Conservation (phyloP, 2,329 filamentous ascomycete species). For the Ophiostoma piceae region DNA sequence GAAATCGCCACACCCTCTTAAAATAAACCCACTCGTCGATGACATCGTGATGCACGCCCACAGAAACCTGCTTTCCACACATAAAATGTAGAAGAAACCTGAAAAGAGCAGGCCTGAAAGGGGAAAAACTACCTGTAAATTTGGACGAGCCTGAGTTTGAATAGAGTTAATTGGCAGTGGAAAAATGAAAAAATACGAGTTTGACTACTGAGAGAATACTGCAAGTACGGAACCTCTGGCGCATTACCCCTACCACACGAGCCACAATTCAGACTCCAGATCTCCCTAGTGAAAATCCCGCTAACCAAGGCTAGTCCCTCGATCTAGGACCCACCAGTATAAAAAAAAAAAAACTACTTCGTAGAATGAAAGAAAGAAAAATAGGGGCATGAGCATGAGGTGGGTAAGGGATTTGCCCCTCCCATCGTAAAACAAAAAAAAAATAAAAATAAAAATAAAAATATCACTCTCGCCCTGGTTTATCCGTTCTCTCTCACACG, state of each 20-base stretch:
- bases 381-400: background rate
- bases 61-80: conserved; percentile 4
- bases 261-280: background rate
- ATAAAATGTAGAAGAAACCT: background rate
- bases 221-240: too few relatives aligned
- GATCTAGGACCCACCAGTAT: background rate
- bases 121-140: background rate
- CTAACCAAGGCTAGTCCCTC: background rate
- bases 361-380: background rate
- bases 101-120: background rate
- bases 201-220: background rate
- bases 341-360: background rate
- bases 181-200: background rate
- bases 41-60: background rate
- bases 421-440: background rate
- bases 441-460: too few relatives aligned
- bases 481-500: too few relatives aligned
- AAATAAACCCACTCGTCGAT: background rate
- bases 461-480: background rate
- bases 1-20: background rate
- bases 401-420: conserved; percentile 8
- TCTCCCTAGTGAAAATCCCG: background rate
- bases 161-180: conserved; percentile 11
- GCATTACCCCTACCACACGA: background rate
- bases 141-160: background rate